Conservation (phyloP, 1,284 basidiomycete species). For the Sutorius eximius region DNA sequence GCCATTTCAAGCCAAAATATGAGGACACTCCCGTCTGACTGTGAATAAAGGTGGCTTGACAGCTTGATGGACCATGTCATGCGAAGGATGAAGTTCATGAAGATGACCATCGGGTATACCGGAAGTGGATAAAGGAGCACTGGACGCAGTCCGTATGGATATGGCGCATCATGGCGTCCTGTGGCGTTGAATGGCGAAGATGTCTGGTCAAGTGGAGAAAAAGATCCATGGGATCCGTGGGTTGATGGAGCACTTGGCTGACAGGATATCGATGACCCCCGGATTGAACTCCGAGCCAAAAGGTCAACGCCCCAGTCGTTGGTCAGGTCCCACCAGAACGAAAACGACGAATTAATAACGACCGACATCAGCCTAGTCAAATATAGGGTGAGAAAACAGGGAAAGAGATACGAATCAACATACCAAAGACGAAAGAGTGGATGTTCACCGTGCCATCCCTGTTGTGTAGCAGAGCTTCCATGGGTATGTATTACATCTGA, state of each 20-base stretch:
- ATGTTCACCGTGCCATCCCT: slow-evolving; percentile 75
- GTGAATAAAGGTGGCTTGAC: slow-evolving; percentile 83
- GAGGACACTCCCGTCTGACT: slow-evolving; percentile 78
- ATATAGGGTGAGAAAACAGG: neutral
- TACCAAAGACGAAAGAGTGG: slow-evolving; percentile 83
- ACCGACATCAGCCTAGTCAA: slow-evolving; percentile 77
- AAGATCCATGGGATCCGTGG: slow-evolving; percentile 31
- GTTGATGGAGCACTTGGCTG: slow-evolving; percentile 38
- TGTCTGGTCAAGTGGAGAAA: slow-evolving; percentile 7
- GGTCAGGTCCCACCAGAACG: slow-evolving; percentile 99
- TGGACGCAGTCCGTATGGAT: slow-evolving; percentile 73
- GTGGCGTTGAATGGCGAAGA: slow-evolving; percentile 17
- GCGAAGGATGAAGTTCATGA: slow-evolving; percentile 86
- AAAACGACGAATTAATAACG: slow-evolving; percentile 88
- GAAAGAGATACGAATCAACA: slow-evolving; percentile 28
- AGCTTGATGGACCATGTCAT: slow-evolving; percentile 96
- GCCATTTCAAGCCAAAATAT: slow-evolving; percentile 92
- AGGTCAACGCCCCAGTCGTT: slow-evolving; percentile 96
- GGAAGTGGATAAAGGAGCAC: slow-evolving; percentile 76
- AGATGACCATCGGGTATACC: slow-evolving; percentile 84
- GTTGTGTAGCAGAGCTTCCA: slow-evolving; percentile 43
- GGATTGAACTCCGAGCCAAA: slow-evolving; percentile 45
- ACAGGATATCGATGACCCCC: slow-evolving; percentile 39
- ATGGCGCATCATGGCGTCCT: slow-evolving; percentile 27
- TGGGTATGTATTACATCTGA: slow-evolving; percentile 53